Evolutionary conservation across 2,329 filamentous ascomycete genomes (phyloP).

Genomic region (Epichloe elymi): DNA sequence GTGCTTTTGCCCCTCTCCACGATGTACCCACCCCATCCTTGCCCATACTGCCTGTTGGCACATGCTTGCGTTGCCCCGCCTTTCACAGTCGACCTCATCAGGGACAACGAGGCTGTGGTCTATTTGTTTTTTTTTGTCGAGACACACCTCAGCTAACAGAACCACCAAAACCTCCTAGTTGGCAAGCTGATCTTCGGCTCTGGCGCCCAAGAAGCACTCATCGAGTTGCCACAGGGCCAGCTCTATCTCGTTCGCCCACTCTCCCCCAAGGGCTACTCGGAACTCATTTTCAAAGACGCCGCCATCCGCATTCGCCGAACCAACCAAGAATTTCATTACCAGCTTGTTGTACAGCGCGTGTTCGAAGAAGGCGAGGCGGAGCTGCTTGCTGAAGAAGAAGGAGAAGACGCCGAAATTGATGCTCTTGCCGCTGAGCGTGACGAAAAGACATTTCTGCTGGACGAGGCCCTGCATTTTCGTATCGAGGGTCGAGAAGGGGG

Average conservation of each 20-base stretch:
- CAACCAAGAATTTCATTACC: constrained; percentile 91
- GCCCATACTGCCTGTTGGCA: background rate
- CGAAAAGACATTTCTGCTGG: constrained; percentile 95
- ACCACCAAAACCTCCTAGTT: constrained; percentile 35
- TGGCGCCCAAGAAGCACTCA: constrained; percentile 77
- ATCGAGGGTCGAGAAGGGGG: constrained; percentile 68
- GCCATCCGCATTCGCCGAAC: constrained; percentile 85
- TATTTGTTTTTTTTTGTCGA: background rate
- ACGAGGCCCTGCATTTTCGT: constrained; percentile 79
- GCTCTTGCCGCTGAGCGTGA: constrained; percentile 71
- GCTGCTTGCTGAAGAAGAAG: constrained; percentile 76
- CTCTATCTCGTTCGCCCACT: constrained; percentile 92
- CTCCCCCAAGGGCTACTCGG: constrained; percentile 89
- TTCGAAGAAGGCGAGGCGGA: constrained; percentile 98
- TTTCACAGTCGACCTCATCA: background rate
- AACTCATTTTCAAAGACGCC: constrained; percentile 97
- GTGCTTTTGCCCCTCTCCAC: constrained; percentile 6
- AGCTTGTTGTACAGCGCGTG: constrained; percentile 88
- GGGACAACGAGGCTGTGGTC: background rate
- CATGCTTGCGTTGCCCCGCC: background rate
- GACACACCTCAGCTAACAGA: background rate
- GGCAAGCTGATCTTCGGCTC: constrained; percentile 87
- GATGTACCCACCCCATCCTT: background rate
- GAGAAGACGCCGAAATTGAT: constrained; percentile 65
- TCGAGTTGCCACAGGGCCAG: constrained; percentile 89